Evolutionary conservation across 495 filamentous ascomycete species (phyloP), one percentile per base, ranked within the genome.

Genomic region (Penicillium alfredii): DNA sequence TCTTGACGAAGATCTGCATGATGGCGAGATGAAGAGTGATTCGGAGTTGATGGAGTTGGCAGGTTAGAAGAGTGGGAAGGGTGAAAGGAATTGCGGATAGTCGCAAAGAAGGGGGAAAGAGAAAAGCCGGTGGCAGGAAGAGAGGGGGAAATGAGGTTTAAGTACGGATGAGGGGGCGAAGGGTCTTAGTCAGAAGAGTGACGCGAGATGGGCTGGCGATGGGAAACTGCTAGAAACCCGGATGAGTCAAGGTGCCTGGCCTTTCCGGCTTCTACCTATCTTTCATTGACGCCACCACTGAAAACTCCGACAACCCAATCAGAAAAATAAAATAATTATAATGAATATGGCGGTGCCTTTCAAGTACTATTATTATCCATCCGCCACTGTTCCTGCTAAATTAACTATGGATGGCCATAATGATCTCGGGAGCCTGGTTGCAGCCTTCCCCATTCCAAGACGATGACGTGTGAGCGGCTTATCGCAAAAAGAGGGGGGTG

Each of bases 1-100:
- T 94, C 81, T 94, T 94, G 49, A 95, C 88, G 69, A 95, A 95
- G 75, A 95, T 94, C 76, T 95, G 88, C 88, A 95, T 95, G 65
- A 43, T 66, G 56, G 25, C 31, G 32, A 38, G 21, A 43, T 13
- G 40, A 38, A 38, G 25, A 31, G 35, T 35, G 35, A 45, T 44
- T 33, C 30, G 23, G 8, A 49, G 32, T 40, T 35, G 33, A 49
- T 42, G 38, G 24, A 30, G 37, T 34, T 34, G 32, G 42, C 10
- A 29, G 35, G 41, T 23, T 18, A 42, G 33, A 34, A 18, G 27
- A 38, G 35, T 33, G 34, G 12, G 33, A 38, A 32, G 37, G 33
- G 39, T 38, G 49, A 37, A 34, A 35, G 33, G 31, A 30, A 26
- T 30, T 17, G n/a, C n/a, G n/a, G n/a, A n/a, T n/a, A n/a, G n/a